Evolutionary conservation across 192 early-diverging fungal genomes (phyloP).

Genomic region (Coemansia sp.): DNA sequence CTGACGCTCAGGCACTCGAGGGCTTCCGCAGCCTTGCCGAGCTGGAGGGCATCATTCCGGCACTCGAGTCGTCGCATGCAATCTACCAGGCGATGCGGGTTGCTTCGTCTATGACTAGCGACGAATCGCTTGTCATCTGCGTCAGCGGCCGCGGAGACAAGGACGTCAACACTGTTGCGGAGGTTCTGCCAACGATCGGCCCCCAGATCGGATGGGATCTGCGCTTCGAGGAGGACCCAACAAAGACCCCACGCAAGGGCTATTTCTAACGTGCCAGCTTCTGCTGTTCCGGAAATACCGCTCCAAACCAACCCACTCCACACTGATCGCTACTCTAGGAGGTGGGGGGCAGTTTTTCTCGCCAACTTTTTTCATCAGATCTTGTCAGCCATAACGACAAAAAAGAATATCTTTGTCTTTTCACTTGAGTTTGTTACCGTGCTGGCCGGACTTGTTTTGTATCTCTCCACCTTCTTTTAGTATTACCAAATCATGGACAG

Average conservation of each 20-base stretch:
- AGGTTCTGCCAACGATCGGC: slow-evolving; percentile 87
- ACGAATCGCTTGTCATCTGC: slow-evolving; percentile 87
- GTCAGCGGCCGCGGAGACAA: slow-evolving; percentile 96
- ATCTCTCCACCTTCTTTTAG: not conserved
- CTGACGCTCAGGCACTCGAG: slow-evolving; percentile 82
- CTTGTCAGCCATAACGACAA: no score
- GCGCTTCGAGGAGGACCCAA: slow-evolving; percentile 58
- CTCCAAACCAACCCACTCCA: no score
- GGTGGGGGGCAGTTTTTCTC: no score
- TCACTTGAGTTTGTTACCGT: not conserved
- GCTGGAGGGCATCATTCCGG: slow-evolving; percentile 91
- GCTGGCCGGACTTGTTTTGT: not conserved
- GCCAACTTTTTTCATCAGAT: no score
- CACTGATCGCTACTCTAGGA: no score
- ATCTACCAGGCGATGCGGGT: slow-evolving; percentile 79
- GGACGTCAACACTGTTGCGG: slow-evolving; percentile 92
- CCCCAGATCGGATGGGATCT: slow-evolving; percentile 90
- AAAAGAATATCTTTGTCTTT: no score
- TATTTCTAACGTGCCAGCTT: not conserved
- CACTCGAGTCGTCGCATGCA: slow-evolving; percentile 95
- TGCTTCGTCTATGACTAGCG: slow-evolving; percentile 71
- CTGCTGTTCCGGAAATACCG: no score
- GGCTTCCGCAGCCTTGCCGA: slow-evolving; percentile 77
- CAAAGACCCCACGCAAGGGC: slow-evolving; percentile 18
- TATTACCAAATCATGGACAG: not conserved